Percentiles rank a stretch among this genome's conserved stretches.
Evolutionary conservation across 2,329 filamentous ascomycete species (phyloP).

Genomic region (Calonectria naviculata): DNA sequence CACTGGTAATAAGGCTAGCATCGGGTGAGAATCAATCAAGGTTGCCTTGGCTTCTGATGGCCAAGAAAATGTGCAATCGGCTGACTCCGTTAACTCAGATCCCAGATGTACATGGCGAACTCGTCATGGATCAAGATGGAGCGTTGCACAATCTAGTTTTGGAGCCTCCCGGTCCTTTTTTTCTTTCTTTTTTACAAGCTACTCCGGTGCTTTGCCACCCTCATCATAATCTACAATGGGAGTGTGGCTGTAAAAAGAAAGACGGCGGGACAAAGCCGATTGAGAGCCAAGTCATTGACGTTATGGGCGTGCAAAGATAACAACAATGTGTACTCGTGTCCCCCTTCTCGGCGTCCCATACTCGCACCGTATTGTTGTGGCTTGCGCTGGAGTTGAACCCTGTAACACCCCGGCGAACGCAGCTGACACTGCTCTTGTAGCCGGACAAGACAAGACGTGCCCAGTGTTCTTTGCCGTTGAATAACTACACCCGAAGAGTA

Average conservation of each 20-base stretch:
- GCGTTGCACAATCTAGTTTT: conserved; percentile 82
- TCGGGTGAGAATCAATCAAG: conserved; percentile 96
- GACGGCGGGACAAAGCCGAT: conserved; percentile 92
- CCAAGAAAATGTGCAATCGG: conserved; percentile 90
- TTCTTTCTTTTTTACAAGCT: conserved; percentile 69
- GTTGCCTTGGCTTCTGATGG: conserved; percentile 96
- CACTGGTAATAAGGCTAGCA: conserved; percentile 86
- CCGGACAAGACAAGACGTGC: conserved; percentile 87
- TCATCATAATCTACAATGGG: conserved; percentile 72
- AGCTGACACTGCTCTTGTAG: conserved; percentile 89
- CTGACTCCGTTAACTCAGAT: conserved; percentile 81
- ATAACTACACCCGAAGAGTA: conserved; percentile 89
- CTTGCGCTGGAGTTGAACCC: conserved; percentile 86
- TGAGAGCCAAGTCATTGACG: conserved; percentile 94
- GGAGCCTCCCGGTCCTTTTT: conserved; percentile 79
- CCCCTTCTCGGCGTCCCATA: conserved; percentile 87
- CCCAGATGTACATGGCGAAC: conserved; percentile 97
- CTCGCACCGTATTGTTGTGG: conserved; percentile 91
- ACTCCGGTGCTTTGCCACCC: conserved; percentile 80
- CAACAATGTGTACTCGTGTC: too few species aligned
- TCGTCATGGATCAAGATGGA: conserved; percentile 94
- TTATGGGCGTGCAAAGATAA: conserved; percentile 89
- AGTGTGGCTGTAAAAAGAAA: conserved; percentile 86
- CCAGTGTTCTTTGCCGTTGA: conserved; percentile 82
- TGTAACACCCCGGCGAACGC: conserved; percentile 94